These are phyloP conservation scores for Umbelopsis ramanniana DNA, from an alignment of 192 early-diverging fungal genomes.

Conservation along the genomic window DNA sequence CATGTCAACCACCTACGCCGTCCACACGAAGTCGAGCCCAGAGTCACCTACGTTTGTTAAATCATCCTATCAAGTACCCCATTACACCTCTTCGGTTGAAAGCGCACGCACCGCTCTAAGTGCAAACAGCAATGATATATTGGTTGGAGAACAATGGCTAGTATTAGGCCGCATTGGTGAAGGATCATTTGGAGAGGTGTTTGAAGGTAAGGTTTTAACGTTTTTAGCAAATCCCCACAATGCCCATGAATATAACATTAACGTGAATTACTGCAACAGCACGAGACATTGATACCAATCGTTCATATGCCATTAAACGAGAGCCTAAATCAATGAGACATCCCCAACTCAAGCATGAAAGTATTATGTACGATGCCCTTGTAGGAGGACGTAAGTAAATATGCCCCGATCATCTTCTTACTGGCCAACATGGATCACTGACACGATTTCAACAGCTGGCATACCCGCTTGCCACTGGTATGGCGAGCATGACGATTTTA, in stretches of 20 bases:
- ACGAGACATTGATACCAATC: slow-evolving; percentile 45
- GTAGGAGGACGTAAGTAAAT: slow-evolving; percentile 52
- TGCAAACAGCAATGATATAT: slow-evolving; percentile 29
- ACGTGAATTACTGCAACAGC: slow-evolving; percentile 32
- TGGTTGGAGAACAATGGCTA: slow-evolving; percentile 57
- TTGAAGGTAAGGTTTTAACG: slow-evolving; percentile 48
- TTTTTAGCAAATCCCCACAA: neutral
- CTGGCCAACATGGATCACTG: neutral
- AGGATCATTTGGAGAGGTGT: slow-evolving; percentile 67
- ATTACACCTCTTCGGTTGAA: slow-evolving; percentile 13
- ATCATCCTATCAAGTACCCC: slow-evolving; percentile 11
- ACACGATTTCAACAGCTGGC: slow-evolving; percentile 35
- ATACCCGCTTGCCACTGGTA: slow-evolving; percentile 59
- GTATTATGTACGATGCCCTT: slow-evolving; percentile 46
- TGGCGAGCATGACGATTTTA: slow-evolving; percentile 51
- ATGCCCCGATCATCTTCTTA: slow-evolving; percentile 1
- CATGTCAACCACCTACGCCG: slow-evolving; percentile 3
- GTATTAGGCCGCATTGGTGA: slow-evolving; percentile 63
- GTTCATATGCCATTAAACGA: slow-evolving; percentile 58
- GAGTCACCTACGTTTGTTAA: slow-evolving; percentile 15
- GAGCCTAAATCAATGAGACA: slow-evolving; percentile 43
- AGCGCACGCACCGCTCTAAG: slow-evolving; percentile 26
- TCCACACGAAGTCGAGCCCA: neutral
- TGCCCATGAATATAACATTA: neutral
- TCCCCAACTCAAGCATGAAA: slow-evolving; percentile 57